Evolutionary conservation across 176 grass and related monocot species (phyloP).

Genomic region (Zoysia japonica): DNA sequence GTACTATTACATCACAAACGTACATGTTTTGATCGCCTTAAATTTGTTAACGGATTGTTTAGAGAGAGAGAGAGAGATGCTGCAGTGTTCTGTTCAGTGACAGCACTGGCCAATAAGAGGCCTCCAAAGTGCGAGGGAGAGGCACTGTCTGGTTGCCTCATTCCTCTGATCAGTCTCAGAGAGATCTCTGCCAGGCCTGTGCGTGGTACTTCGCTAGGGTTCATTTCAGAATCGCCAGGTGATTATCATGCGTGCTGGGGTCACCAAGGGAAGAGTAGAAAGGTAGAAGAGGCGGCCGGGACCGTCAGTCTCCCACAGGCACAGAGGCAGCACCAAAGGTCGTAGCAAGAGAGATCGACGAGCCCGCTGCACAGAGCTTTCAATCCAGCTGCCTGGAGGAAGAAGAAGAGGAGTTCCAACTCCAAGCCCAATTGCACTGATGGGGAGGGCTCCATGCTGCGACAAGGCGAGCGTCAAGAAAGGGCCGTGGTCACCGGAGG

Average conservation of each 20-base stretch:
- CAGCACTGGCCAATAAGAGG: neutral
- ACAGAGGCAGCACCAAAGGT: no score
- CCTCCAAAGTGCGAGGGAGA: neutral
- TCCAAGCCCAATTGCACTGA: neutral
- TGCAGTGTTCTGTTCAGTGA: neutral
- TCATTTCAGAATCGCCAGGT: neutral
- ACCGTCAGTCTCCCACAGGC: no score
- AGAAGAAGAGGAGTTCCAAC: neutral
- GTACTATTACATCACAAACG: neutral
- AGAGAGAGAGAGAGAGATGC: neutral
- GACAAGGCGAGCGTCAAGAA: conserved; percentile 84
- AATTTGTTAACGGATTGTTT: neutral
- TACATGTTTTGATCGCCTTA: neutral
- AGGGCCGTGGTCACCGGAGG: conserved; percentile 82
- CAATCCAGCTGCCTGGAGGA: neutral
- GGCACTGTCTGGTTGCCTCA: no score
- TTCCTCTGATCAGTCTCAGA: no score
- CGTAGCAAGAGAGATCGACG: neutral
- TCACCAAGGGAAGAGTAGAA: neutral
- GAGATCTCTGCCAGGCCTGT: neutral
- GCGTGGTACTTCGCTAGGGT: neutral
- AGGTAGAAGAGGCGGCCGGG: neutral
- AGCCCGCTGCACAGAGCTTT: no score
- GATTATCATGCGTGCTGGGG: neutral
- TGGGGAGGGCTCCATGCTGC: conserved; percentile 83